A percentile compares a stretch with the other conserved stretches of the same genome.
phyloP scores from a whole-genome alignment of 768 basidiomycete species.

The Xerocomellus dryophilus region DNA sequence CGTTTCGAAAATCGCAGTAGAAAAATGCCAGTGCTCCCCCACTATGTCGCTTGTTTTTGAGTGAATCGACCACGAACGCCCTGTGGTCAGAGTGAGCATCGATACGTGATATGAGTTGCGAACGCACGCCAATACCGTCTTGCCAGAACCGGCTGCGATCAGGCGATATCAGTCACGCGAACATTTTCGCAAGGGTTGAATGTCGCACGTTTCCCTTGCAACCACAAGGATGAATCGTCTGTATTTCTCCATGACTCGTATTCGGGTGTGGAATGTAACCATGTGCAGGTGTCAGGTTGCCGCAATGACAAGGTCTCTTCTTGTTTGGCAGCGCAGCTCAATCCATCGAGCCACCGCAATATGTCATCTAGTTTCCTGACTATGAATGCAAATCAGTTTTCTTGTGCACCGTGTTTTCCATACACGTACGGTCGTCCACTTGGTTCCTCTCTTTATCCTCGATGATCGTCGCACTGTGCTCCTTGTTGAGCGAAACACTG shows the following conservation, averaged over 20 bases:
- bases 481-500: background rate
- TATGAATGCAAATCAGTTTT: background rate
- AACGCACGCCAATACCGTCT: slow-evolving; percentile 19
- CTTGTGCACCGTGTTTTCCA: background rate
- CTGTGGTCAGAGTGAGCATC: background rate
- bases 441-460: background rate
- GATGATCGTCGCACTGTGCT: background rate
- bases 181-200: background rate
- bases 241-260: slow-evolving; percentile 9
- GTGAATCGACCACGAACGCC: slow-evolving; percentile 7
- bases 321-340: slow-evolving; percentile 14
- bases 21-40: slow-evolving; percentile 7
- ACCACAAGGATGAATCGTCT: slow-evolving; percentile 7
- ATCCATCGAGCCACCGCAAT: slow-evolving; percentile 8
- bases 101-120: too few relatives aligned
- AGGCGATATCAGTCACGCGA: background rate
- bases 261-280: background rate
- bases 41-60: background rate
- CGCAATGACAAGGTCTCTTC: slow-evolving; percentile 6
- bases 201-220: slow-evolving; percentile 18
- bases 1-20: slow-evolving; percentile 19
- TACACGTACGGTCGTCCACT: background rate
- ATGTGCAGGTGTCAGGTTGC: slow-evolving; percentile 13
- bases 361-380: slow-evolving; percentile 7
- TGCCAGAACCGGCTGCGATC: slow-evolving; percentile 16